Conservation (phyloP, 23 red algal genomes). For the Cyanidioschyzon merolae region DNA sequence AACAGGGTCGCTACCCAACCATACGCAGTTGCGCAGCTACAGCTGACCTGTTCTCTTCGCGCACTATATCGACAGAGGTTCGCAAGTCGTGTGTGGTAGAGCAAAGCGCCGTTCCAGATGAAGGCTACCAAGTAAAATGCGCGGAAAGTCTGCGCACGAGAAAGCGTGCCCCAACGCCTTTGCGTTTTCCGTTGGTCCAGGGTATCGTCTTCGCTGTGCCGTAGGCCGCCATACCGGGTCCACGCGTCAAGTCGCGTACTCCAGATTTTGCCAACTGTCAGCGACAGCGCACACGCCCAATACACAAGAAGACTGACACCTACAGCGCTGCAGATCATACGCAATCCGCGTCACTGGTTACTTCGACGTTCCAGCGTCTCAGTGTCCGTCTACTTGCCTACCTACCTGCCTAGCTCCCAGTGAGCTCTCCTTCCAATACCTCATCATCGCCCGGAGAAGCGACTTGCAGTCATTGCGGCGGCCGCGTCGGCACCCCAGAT, state of each 20-base stretch:
- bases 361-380: too few species aligned
- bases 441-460: too few species aligned
- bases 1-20: neutral
- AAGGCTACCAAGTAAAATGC: neutral
- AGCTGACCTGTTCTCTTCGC: too few species aligned
- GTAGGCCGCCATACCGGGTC: neutral
- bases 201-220: neutral
- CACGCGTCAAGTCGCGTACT: neutral
- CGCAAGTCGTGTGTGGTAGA: neutral
- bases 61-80: too few species aligned
- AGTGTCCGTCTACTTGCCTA: too few species aligned
- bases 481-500: too few species aligned
- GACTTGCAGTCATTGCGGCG: too few species aligned
- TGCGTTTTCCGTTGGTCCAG: too few species aligned
- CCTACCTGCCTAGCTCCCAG: too few species aligned
- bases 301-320: neutral
- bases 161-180: too few species aligned
- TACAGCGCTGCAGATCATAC: neutral
- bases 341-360: too few species aligned
- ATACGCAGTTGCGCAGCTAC: neutral
- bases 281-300: neutral
- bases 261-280: neutral
- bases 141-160: neutral
- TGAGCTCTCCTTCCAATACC: too few species aligned
- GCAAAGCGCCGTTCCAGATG: neutral